Percentiles rank a stretch among this genome's conserved stretches.
These are phyloP conservation scores for Alectoria sarmentosa DNA, from an alignment of 495 filamentous ascomycete species.

Conservation along the genomic window DNA sequence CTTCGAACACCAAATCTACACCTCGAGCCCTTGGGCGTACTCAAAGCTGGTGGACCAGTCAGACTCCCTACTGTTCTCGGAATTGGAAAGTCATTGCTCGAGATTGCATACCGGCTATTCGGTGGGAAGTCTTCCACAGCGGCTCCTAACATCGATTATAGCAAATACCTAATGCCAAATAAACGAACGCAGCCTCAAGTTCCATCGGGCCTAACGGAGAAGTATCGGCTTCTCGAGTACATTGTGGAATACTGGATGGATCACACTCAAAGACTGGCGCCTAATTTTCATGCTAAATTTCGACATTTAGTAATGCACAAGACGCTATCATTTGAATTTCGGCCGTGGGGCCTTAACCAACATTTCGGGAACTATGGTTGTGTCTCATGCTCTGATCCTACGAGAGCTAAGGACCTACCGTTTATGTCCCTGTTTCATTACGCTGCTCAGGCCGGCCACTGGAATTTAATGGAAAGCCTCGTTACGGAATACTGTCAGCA, in stretches of 20 bases:
- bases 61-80: background rate
- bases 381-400: background rate
- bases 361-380: slow-evolving; percentile 10
- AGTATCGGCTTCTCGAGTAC: slow-evolving; percentile 13
- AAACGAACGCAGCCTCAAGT: background rate
- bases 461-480: background rate
- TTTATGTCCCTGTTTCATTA: slow-evolving; percentile 6
- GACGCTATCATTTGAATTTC: background rate
- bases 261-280: slow-evolving; percentile 5
- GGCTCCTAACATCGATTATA: background rate
- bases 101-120: background rate
- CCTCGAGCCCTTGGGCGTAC: background rate
- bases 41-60: background rate
- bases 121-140: background rate
- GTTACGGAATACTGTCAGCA: background rate
- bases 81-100: background rate
- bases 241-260: slow-evolving; percentile 1
- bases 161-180: background rate
- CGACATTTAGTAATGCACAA: background rate
- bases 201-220: background rate
- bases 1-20: background rate
- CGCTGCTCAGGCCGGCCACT: slow-evolving; percentile 4
- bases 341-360: slow-evolving; percentile 3
- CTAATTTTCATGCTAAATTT: background rate
- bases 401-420: background rate